phyloP scores from a whole-genome alignment of 2,329 filamentous ascomycete species.

The Diaporthe sp. region DNA sequence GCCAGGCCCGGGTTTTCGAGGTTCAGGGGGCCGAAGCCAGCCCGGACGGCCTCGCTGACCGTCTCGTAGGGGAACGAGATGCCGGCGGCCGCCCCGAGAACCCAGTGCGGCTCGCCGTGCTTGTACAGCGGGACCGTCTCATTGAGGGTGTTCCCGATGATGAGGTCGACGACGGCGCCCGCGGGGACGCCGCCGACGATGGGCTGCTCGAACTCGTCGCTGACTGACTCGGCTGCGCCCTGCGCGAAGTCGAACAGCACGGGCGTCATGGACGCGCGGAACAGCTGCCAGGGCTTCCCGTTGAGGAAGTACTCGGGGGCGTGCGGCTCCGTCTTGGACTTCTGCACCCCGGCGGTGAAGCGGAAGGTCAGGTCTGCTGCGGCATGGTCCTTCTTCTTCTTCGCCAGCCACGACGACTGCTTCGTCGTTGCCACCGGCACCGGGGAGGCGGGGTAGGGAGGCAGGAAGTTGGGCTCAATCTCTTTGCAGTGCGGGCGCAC shows the following conservation, averaged over 20 bases:
- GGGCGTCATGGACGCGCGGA: conserved; percentile 38
- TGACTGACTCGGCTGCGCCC: conserved; percentile 25
- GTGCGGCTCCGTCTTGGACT: conserved; percentile 33
- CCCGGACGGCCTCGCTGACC: conserved; percentile 13
- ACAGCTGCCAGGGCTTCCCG: conserved; percentile 38
- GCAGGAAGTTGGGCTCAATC: conserved; percentile 29
- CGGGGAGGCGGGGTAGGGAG: conserved; percentile 35
- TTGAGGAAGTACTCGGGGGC: conserved; percentile 33
- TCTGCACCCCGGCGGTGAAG: conserved; percentile 30
- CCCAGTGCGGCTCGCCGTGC: conserved; percentile 42
- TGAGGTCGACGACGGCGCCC: conserved; percentile 39
- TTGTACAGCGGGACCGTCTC: conserved; percentile 42
- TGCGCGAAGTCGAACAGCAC: conserved; percentile 38
- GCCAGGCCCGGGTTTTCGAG: conserved; percentile 36
- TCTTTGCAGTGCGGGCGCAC: conserved; percentile 35
- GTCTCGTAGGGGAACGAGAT: conserved; percentile 30
- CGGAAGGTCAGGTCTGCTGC: conserved; percentile 37
- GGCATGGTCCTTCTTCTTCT: conserved; percentile 1
- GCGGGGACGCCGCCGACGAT: background rate
- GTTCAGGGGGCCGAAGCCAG: conserved; percentile 14
- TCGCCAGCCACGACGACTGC: background rate
- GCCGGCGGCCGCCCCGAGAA: conserved; percentile 38
- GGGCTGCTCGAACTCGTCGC: conserved; percentile 31
- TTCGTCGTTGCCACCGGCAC: background rate
- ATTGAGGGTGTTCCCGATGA: conserved; percentile 27